phyloP scores from a whole-genome alignment of 2,329 filamentous ascomycete genomes.

The Incumbomyces delicatus region DNA sequence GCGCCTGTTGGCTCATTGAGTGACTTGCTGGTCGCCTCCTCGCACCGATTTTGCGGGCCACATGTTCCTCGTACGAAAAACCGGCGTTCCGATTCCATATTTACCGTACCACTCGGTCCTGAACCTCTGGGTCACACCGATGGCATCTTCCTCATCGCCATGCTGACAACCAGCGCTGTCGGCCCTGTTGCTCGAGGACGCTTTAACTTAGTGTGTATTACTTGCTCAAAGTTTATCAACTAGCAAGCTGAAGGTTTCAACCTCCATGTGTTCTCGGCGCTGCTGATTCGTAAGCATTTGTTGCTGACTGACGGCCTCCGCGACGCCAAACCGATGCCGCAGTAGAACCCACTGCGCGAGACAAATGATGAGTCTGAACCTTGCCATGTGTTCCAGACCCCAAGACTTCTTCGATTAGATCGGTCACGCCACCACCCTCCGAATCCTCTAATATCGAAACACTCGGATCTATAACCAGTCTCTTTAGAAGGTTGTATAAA shows the following conservation, averaged over 20 bases:
- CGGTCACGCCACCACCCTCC: conserved; percentile 28
- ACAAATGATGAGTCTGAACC: conserved; percentile 31
- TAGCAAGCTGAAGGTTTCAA: conserved; percentile 1
- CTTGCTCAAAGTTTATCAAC: too few relatives aligned
- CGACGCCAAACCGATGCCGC: conserved; percentile 34
- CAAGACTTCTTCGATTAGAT: conserved; percentile 32
- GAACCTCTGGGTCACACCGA: too few relatives aligned
- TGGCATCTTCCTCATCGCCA: too few relatives aligned
- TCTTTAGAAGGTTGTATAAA: conserved; percentile 26
- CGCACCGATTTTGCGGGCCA: too few relatives aligned
- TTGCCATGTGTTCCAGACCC: conserved; percentile 25
- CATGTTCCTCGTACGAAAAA: too few relatives aligned
- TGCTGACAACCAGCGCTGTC: too few relatives aligned
- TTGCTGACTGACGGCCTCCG: conserved; percentile 21
- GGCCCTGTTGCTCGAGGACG: too few relatives aligned
- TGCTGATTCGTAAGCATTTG: neutral
- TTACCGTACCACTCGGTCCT: too few relatives aligned
- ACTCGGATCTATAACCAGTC: conserved; percentile 28
- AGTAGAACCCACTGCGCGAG: conserved; percentile 39
- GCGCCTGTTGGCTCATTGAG: too few relatives aligned
- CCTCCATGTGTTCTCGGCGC: neutral
- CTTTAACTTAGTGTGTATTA: too few relatives aligned
- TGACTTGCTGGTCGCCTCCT: too few relatives aligned
- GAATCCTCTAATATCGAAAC: conserved; percentile 34
- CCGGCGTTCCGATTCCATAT: too few relatives aligned